Percentiles rank a stretch among this genome's conserved stretches.
Evolutionary conservation across 768 basidiomycete species (phyloP).

Genomic region (Saitozyma sp.): DNA sequence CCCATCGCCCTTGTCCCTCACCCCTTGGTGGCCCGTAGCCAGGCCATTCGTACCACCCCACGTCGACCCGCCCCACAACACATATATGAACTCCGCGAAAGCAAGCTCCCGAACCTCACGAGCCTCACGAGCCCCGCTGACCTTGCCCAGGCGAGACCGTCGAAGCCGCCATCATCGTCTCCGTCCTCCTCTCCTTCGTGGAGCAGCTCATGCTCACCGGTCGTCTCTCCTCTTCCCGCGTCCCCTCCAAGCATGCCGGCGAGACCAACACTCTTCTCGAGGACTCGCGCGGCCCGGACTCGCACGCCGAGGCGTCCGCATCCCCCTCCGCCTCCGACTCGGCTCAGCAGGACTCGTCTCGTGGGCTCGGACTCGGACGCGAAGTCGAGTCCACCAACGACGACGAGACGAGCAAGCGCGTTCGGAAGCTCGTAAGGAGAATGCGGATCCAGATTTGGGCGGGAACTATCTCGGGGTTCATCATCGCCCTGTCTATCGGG

Average conservation of each 20-base stretch:
- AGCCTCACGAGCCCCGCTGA: not conserved
- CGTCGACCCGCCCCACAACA: too few relatives aligned
- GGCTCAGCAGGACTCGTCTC: not conserved
- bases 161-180: constrained; percentile 88
- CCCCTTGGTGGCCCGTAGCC: not conserved
- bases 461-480: constrained; percentile 73
- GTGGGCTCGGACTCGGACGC: not conserved
- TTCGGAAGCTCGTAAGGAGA: constrained; percentile 56
- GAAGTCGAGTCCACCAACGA: constrained; percentile 3
- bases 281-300: not conserved
- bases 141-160: constrained; percentile 64
- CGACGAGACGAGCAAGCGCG: constrained; percentile 10
- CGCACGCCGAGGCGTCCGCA: not conserved
- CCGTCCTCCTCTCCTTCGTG: constrained; percentile 86
- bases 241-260: not conserved
- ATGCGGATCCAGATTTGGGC: constrained; percentile 72
- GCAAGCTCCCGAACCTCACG: too few relatives aligned
- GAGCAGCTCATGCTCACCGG: constrained; percentile 61
- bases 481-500: constrained; percentile 77
- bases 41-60: not conserved
- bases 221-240: constrained; percentile 11
- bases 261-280: constrained; percentile 3
- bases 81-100: too few relatives aligned
- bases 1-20: too few relatives aligned
- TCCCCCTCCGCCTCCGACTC: not conserved